Base-by-base conservation (phyloP, 139 green algal genomes). In the Volvox reticuliferus region DNA sequence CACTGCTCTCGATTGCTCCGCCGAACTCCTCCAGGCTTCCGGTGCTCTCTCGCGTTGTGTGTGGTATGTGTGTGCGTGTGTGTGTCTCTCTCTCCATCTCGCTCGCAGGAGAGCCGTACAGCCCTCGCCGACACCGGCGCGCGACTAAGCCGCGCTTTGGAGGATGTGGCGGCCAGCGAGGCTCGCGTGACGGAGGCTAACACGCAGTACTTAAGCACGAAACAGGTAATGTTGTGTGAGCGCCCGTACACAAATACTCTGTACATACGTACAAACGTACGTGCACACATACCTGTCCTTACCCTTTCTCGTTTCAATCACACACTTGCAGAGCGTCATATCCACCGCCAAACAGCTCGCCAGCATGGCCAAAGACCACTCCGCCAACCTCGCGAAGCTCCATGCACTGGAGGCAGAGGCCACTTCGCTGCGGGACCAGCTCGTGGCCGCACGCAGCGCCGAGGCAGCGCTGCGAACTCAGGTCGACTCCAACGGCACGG, bases 331-430 rank as follows among this genome's bases (percentile, higher is more conserved):
- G 85, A 69, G 44, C 69, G 85, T 89, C 37, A 82, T 82, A 36
- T 22, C 69, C 26, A 82, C 85, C 85, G 68, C 85, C 36, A 89
- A 89, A 68, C 85, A 89, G 85, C 85, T 89, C 14, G 85, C 85
- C 44, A 82, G 28, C 44, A 50, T 82, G 26, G 85, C 85, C 36
- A 81, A 82, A 36, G 85, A 89, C 69, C 85, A 82, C n/a, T 69
- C 37, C 28, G n/a, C 26, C 69, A 55, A 44, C 20, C 85, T 89
- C 21, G 85, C 28, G 19, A 61, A 33, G 35, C 85, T 89, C 37
- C 85, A 89, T 50, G 69, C 69, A 26, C 26, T 33, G 3, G 85
- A 89, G 37, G 37, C 69, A 21, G 69, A 82, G 44, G 26, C 44
- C 5, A 21, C 69, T 1, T 19, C 12, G 12, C 28, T 89, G 69